These are phyloP conservation scores for Serendipita sp. DNA, from an alignment of 768 basidiomycete species.

Conservation along the genomic window DNA sequence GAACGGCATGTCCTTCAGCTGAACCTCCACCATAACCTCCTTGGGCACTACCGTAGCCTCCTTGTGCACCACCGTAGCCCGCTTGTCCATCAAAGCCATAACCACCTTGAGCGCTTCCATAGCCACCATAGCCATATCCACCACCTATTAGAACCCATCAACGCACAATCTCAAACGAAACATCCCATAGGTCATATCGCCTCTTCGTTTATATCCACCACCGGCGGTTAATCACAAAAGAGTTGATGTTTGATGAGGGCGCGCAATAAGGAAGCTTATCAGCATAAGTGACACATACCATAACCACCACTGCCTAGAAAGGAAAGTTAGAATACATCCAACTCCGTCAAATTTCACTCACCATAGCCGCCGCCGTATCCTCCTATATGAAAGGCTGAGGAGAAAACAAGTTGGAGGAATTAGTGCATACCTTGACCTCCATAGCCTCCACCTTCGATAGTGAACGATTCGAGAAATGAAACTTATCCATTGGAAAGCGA, in stretches of 20 bases:
- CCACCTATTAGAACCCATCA: too few species aligned
- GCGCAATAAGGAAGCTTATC: not conserved
- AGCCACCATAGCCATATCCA: not conserved
- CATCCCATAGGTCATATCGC: too few species aligned
- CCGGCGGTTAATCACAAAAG: not conserved
- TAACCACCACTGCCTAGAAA: not conserved
- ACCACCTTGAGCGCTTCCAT: not conserved
- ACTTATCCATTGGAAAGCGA: too few species aligned
- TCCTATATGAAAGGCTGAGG: too few species aligned
- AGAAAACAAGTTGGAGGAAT: too few species aligned
- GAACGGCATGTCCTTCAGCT: not conserved
- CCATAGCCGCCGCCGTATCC: slow-evolving; percentile 20
- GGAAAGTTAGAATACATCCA: not conserved
- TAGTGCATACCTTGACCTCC: too few species aligned
- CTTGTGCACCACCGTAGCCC: not conserved
- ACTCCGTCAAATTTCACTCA: not conserved
- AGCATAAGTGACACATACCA: not conserved
- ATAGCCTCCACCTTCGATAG: too few species aligned
- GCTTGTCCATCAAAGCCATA: not conserved
- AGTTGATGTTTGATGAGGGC: not conserved
- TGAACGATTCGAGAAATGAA: too few species aligned
- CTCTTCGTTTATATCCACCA: not conserved
- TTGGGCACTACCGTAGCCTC: not conserved
- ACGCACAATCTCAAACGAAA: too few species aligned
- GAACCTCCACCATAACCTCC: not conserved